Base-by-base conservation (phyloP, 805 yeast genomes). In the Starmerella sp. region DNA sequence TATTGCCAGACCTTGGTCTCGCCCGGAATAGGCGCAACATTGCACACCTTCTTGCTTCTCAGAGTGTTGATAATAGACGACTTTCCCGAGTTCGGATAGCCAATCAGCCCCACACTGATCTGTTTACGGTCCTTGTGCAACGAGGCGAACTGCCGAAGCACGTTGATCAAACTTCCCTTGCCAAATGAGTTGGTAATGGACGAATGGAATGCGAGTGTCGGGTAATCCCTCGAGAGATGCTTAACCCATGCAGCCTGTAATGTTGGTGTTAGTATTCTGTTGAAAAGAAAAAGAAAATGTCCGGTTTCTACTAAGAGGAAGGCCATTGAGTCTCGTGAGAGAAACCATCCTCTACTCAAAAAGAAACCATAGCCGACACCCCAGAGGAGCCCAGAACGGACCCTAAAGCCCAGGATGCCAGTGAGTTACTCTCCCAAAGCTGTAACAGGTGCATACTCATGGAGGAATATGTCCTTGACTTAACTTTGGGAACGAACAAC, bases 1-100 rank as follows among this genome's bases (percentile, higher is more conserved):
- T 91, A 91, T 75, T 91, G 98, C 98, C 98, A 91, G 46, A 91
- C 97, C 71, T 91, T 91, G 37, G 98, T 91, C 69, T 91, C 98
- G 69, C 98, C 98, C 34, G 98, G 98, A 65, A 91, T 89, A 48
- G 98, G 98, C 1, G 98, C 98, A 48, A 91, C 97, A 46, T 78
- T 83, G 74, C 97, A 93, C 48, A 91, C 98, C 73, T 91, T 93
- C 79, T 93, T 93, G 69, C 83, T 82, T 68, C 97, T 81, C 63
- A 91, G 75, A 2, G 97, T 90, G 73, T 91, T 91, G 66, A 91
- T 91, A 62, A 91, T 88, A 43, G 96, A 86, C 1, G 97, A 91
- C 69, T 91, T 91, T 62, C 98, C 98, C n/a, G 96, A 85, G 68
- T 91, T 91, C 62, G 98, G 98, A 69, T 93, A 91, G 14, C 98